Evolutionary conservation across 805 yeast species (phyloP), one percentile per base, ranked within the genome.

Genomic region (Schwanniomyces vanrijiae): DNA sequence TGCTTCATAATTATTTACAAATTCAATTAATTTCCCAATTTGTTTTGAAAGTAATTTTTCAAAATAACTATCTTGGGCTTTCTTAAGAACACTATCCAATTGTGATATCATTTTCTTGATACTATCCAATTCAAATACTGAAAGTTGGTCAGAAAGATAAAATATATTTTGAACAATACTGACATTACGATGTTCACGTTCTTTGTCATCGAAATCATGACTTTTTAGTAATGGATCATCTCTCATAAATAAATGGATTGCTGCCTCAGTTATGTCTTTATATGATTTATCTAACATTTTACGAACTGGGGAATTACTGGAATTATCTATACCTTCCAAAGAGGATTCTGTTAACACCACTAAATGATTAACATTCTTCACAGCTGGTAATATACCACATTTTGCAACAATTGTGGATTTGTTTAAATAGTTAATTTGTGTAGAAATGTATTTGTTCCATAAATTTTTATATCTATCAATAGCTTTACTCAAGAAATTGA

Each of bases 21-120:
- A 85, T 22, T 80, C 82, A 13, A 81, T 68, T 42, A 90, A 56
- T 56, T 85, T 86, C 0, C 94, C 92, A 56, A 90, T 73, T 20
- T 82, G 73, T 40, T 83, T 73, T 46, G 59, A 57, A 20, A 70
- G 50, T 13, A 66, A 53, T 52, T 59, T 62, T 42, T 62, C 63
- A 59, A 70, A 69, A 49, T 73, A 72, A 20, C 55, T 55, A 3
- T 53, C 55, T 53, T 68, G 63, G 8, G 62, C 59, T 41, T 56
- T 56, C 35, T 51, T 54, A 53, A 69, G 71, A 4, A 64, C 61
- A 3, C 53, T 26, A 1, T 61, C 64, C 38, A 72, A 55, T 40
- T 55, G 54, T 4, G 47, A 25, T 29, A 48, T 56, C 58, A 69
- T 62, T 28, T 53, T 56, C 9, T 51, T 55, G 3, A 62, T 55